These are phyloP conservation scores for Wickerhamiella qilinensis DNA, from an alignment of 805 yeast genomes.

Conservation along the genomic window DNA sequence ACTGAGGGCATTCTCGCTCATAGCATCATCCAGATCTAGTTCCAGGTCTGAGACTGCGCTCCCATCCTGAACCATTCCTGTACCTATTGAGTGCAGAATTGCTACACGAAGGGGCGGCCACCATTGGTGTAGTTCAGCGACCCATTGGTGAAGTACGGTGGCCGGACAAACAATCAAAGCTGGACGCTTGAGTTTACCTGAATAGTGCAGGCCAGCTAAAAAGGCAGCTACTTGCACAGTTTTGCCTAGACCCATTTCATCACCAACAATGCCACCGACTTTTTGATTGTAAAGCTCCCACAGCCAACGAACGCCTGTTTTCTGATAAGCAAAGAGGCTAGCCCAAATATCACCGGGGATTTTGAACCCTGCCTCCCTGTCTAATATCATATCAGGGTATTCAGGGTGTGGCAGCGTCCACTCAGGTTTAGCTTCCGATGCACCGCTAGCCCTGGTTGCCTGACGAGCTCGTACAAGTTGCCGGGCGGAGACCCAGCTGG, in stretches of 20 bases:
- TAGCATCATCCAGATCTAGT: constrained; percentile 24
- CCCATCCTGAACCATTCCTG: constrained; percentile 45
- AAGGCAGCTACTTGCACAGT: constrained; percentile 87
- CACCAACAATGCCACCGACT: constrained; percentile 92
- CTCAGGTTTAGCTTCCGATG: too few relatives aligned
- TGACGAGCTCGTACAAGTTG: too few relatives aligned
- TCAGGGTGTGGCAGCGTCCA: constrained; percentile 68
- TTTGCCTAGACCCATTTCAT: constrained; percentile 96
- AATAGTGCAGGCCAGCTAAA: constrained; percentile 77
- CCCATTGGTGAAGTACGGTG: constrained; percentile 93
- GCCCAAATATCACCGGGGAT: constrained; percentile 88
- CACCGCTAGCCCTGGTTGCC: too few relatives aligned
- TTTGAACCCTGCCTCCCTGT: constrained; percentile 36
- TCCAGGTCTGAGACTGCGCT: constrained; percentile 9
- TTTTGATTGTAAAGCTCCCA: constrained; percentile 83
- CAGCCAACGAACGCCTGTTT: constrained; percentile 94
- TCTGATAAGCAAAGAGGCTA: constrained; percentile 78
- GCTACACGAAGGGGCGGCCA: constrained; percentile 90
- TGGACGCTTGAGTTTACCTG: constrained; percentile 59
- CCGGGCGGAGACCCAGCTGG: too few relatives aligned
- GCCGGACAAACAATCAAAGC: constrained; percentile 89
- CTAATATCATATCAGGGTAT: constrained; percentile 56
- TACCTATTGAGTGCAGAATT: constrained; percentile 81
- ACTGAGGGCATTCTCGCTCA: constrained; percentile 34
- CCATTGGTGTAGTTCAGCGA: constrained; percentile 91